Percentiles rank a stretch among this genome's conserved stretches.
These are phyloP conservation scores for Dictyostelium brefeldianum DNA, from an alignment of 78 protist genomes.

Conservation along the genomic window DNA sequence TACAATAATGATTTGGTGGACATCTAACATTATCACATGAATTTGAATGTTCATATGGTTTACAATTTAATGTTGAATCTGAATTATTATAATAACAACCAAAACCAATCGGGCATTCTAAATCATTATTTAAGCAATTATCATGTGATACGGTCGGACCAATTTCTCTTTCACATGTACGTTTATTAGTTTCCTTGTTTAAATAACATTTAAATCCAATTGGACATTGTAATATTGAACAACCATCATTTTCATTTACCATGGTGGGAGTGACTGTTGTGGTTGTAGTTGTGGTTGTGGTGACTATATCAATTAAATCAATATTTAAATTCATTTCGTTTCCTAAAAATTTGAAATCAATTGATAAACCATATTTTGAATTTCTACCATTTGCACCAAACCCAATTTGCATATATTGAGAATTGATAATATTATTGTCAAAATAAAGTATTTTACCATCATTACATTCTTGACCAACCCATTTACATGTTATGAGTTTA, in stretches of 20 bases:
- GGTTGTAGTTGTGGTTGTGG: too few species aligned
- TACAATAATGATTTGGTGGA: slow-evolving; percentile 6
- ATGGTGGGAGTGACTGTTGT: too few species aligned
- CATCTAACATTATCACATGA: slow-evolving; percentile 9
- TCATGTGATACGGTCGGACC: neutral
- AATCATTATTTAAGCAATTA: neutral
- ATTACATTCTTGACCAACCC: slow-evolving; percentile 32
- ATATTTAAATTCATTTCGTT: too few species aligned
- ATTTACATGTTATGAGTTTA: neutral
- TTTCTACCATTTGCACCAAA: slow-evolving; percentile 49
- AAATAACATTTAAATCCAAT: slow-evolving; percentile 13
- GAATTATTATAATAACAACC: neutral
- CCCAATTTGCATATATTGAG: slow-evolving; percentile 20
- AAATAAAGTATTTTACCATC: neutral
- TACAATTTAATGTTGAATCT: neutral
- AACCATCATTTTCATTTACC: too few species aligned
- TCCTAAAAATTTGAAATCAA: too few species aligned
- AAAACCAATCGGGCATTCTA: slow-evolving; percentile 23
- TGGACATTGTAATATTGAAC: slow-evolving; percentile 21
- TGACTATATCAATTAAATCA: too few species aligned
- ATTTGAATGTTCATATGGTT: neutral
- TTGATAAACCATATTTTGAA: neutral
- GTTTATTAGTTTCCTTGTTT: neutral
- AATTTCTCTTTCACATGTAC: neutral
- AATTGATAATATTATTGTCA: neutral